A percentile compares a stretch with the other conserved stretches of the same genome.
Evolutionary conservation across 176 grass and related monocot species (phyloP).

Genomic region (Leersia perrieri): DNA sequence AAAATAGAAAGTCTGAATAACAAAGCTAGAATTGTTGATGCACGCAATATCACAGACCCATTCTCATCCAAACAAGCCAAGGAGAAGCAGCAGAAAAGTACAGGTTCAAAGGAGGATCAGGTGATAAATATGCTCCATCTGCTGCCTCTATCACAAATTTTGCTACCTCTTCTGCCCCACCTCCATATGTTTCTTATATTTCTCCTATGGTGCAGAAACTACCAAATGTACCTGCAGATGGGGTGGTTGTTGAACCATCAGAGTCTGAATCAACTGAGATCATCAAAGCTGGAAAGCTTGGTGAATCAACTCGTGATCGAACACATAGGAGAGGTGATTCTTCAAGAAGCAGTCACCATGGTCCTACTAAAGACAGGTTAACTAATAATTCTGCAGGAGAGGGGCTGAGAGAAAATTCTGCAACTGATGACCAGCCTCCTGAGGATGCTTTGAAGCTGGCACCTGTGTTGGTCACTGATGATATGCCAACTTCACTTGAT

Average conservation of each 20-base stretch:
- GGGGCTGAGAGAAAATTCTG: conserved; percentile 27
- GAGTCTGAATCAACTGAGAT: conserved; percentile 40
- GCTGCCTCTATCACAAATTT: conserved; percentile 2
- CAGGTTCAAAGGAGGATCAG: conserved; percentile 32
- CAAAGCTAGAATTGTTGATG: conserved; percentile 69
- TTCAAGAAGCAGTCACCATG: conserved; percentile 36
- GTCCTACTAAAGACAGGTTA: conserved; percentile 35
- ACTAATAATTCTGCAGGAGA: conserved; percentile 31
- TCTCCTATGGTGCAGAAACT: conserved; percentile 18
- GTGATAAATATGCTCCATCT: conserved; percentile 33
- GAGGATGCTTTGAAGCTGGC: conserved; percentile 24
- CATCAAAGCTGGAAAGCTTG: conserved; percentile 30
- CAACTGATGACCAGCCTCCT: conserved; percentile 20
- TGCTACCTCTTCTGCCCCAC: conserved; percentile 21
- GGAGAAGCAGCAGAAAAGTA: conserved; percentile 32
- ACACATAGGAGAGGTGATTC: conserved; percentile 37
- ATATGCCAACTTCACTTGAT: conserved; percentile 42
- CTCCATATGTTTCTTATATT: conserved; percentile 22
- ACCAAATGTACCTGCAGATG: conserved; percentile 14
- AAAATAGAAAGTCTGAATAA: conserved; percentile 93
- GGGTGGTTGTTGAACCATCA: conserved; percentile 14
- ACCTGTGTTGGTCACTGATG: conserved; percentile 28
- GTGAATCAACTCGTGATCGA: conserved; percentile 29
- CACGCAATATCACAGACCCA: conserved; percentile 36
- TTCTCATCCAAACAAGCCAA: conserved; percentile 48